phyloP scores from a whole-genome alignment of 2,329 filamentous ascomycete species.

The Paecilomyces sp. region DNA sequence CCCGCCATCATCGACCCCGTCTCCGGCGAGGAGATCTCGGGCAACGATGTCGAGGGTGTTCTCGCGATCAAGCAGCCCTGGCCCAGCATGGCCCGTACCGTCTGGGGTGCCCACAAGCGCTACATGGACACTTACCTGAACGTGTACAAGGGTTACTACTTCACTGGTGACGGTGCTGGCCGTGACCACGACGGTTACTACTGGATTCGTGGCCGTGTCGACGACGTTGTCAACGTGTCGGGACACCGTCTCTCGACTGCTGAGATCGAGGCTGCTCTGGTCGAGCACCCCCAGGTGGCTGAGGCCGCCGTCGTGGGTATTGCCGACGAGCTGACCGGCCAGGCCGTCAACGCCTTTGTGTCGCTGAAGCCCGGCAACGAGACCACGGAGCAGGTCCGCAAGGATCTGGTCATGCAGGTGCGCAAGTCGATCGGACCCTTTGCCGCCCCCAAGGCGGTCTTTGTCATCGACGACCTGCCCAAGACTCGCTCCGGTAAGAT shows the following conservation, averaged over 20 bases:
- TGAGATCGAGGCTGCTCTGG: constrained; percentile 93
- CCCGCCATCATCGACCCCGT: constrained; percentile 96
- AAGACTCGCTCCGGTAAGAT: constrained; percentile 99
- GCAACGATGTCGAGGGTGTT: constrained; percentile 96
- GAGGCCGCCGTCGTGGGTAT: constrained; percentile 95
- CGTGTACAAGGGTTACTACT: constrained; percentile 95
- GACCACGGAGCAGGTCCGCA: constrained; percentile 70
- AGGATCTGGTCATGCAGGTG: constrained; percentile 90
- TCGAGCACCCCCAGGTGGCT: constrained; percentile 76
- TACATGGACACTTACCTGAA: constrained; percentile 99
- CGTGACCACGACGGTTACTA: constrained; percentile 98
- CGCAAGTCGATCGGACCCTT: constrained; percentile 97
- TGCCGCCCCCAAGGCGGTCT: constrained; percentile 89
- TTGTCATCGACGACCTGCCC: constrained; percentile 83
- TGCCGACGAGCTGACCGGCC: constrained; percentile 86
- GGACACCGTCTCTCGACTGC: constrained; percentile 94
- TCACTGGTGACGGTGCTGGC: constrained; percentile 72
- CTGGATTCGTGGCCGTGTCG: constrained; percentile 98
- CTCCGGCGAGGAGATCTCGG: constrained; percentile 83
- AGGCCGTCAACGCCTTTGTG: constrained; percentile 96
- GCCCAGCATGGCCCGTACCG: constrained; percentile 97
- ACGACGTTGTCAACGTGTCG: constrained; percentile 97
- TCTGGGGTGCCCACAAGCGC: constrained; percentile 95
- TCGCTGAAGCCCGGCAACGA: constrained; percentile 81
- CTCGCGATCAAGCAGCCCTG: constrained; percentile 95